A percentile compares a stretch with the other conserved stretches of the same genome.
Evolutionary conservation across 192 early-diverging fungal species (phyloP).

Genomic region (Podila minutissima): DNA sequence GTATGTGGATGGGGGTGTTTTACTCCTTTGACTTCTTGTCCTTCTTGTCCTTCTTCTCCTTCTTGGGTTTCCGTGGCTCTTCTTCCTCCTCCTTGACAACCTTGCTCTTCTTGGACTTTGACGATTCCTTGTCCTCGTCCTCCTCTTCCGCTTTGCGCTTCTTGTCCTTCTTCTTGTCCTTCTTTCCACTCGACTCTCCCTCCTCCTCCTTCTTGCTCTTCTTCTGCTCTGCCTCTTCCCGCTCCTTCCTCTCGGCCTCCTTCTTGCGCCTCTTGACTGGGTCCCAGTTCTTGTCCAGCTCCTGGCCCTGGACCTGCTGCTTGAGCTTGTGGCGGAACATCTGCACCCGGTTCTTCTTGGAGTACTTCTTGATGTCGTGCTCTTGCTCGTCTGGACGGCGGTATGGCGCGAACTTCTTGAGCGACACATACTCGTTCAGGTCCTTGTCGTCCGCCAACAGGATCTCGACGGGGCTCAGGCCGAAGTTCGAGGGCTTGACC

Average conservation of each 20-base stretch:
- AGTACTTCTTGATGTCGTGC: conserved; percentile 55
- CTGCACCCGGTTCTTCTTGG: conserved; percentile 64
- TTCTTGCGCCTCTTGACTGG: conserved; percentile 52
- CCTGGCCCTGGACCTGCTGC: conserved; percentile 28
- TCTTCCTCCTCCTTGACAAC: conserved; percentile 5
- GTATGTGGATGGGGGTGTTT: too few relatives aligned
- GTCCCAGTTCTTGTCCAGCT: conserved; percentile 47
- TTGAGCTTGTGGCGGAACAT: conserved; percentile 56
- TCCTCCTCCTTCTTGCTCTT: conserved; percentile 29
- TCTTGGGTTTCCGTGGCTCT: conserved; percentile 13
- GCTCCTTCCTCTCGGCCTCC: conserved; percentile 35
- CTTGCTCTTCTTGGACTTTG: conserved; percentile 24
- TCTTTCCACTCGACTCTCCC: not conserved
- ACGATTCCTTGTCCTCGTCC: conserved; percentile 5
- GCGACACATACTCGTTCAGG: conserved; percentile 84
- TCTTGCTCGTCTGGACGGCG: conserved; percentile 42
- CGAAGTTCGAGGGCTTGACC: conserved; percentile 79
- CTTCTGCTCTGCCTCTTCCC: conserved; percentile 35
- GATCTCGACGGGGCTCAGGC: conserved; percentile 87
- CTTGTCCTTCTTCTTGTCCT: conserved; percentile 37
- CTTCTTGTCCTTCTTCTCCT: conserved; percentile 27
- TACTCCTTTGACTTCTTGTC: conserved; percentile 25
- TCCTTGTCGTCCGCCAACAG: conserved; percentile 89
- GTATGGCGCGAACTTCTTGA: conserved; percentile 91
- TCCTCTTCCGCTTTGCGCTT: conserved; percentile 25